Percentiles rank a stretch among this genome's conserved stretches.
Evolutionary conservation across 805 yeast species (phyloP).

Genomic region (Isabelozyma pseudorhagii): DNA sequence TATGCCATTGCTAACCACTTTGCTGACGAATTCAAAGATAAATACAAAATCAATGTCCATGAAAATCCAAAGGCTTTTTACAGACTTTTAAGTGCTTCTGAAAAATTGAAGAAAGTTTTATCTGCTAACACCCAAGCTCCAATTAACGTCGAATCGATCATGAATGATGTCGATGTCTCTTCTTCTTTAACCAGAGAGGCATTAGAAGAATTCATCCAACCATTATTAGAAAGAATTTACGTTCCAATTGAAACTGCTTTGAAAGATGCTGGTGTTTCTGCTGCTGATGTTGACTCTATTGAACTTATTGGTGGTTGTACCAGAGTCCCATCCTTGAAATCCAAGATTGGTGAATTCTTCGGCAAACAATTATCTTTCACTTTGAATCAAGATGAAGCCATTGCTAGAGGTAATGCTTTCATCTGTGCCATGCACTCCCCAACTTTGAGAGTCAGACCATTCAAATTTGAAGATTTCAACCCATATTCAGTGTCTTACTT

Average conservation of each 20-base stretch:
- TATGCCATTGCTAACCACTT: conserved; percentile 91
- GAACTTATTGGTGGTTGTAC: conserved; percentile 98
- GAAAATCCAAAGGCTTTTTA: conserved; percentile 93
- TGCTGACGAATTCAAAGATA: conserved; percentile 85
- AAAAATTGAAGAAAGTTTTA: conserved; percentile 89
- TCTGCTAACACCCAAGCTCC: conserved; percentile 96
- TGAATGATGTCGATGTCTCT: conserved; percentile 95
- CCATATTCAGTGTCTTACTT: conserved; percentile 87
- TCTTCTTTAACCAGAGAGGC: conserved; percentile 87
- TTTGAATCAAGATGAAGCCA: conserved; percentile 98
- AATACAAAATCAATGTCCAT: conserved; percentile 90
- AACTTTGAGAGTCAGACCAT: conserved; percentile 96
- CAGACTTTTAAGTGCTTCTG: conserved; percentile 89
- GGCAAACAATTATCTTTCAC: conserved; percentile 88
- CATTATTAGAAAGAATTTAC: conserved; percentile 72
- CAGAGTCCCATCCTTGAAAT: conserved; percentile 92
- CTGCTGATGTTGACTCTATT: conserved; percentile 79
- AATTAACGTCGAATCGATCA: conserved; percentile 90
- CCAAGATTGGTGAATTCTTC: conserved; percentile 73
- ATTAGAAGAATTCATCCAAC: conserved; percentile 84
- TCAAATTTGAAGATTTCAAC: conserved; percentile 95
- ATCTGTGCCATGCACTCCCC: conserved; percentile 99
- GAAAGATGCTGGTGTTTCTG: conserved; percentile 68
- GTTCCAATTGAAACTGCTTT: conserved; percentile 81
- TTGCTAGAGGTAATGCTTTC: conserved; percentile 98